Evolutionary conservation across 768 basidiomycete species (phyloP), one percentile per base, ranked within the genome.

Genomic region (Pholiota molesta): DNA sequence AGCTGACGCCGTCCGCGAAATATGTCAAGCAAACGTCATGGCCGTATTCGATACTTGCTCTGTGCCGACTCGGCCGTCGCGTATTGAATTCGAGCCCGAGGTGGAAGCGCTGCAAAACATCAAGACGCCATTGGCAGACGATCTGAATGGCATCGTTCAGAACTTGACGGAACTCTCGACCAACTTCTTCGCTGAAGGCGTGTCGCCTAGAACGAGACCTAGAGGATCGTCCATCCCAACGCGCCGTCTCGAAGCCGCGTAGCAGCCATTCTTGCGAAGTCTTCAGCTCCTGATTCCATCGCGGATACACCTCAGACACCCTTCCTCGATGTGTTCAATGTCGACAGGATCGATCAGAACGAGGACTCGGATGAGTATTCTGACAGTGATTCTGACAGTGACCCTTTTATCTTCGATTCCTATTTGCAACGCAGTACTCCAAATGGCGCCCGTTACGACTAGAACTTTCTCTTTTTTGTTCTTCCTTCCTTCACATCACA

Each of bases 41-140:
- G 91, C 92, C 1, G 91, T 97, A 13, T 94, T 92, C 65, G 92
- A 92, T 66, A 91, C 92, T 5, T 94, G 90, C 72, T 87, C 87
- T 35, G 82, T 88, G 70, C 83, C 87, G 13, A 77, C 84, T 37
- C 79, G 91, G 35, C 87, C 91, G 14, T 88, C 90, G 39, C 81
- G 87, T 55, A 84, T 94, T 70, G 83, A 89, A 64, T 90, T 90
- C 71, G 89, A 88, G 73, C 88, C 86, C 17, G 87, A 89, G 62
- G 72, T 86, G 13, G 79, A 82, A 61, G 78, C 78, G 6, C 63
- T 81, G 51, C 81, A 79, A 19, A 72, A 73, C 21, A 74, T 77
- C 57, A 75, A 77, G 65, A 76, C 83, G 16, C 74, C 76, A 14
- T 65, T 73, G 55, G 86, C 86, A 40, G 87, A 89, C 53, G 87